Percentiles rank a stretch among this genome's conserved stretches.
phyloP scores from a whole-genome alignment of 192 early-diverging fungal species.

The Rhizophlyctis rosea region DNA sequence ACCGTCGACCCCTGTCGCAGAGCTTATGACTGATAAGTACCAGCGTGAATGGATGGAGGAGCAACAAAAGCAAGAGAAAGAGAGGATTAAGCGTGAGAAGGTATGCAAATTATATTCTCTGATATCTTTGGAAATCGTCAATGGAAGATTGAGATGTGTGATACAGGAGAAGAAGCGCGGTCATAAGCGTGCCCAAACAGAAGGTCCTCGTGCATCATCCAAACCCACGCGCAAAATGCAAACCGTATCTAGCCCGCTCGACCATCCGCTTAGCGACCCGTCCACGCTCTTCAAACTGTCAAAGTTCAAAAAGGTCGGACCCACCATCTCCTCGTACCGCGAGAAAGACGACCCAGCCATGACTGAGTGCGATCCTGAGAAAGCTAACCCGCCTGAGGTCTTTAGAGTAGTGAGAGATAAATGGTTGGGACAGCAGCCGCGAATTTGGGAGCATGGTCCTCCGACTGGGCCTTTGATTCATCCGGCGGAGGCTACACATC shows the following conservation, averaged over 20 bases:
- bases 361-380: background rate
- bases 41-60: conserved; percentile 48
- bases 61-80: conserved; percentile 23
- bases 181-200: conserved; percentile 17
- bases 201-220: conserved; percentile 15
- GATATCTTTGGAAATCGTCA: no score
- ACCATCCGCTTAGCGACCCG: conserved; percentile 26
- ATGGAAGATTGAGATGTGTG: no score
- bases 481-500: background rate
- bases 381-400: background rate
- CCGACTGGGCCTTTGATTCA: background rate
- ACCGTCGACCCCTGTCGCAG: conserved; percentile 54
- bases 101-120: background rate
- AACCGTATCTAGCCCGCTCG: background rate
- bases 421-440: conserved; percentile 25
- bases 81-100: background rate
- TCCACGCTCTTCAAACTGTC: conserved; percentile 50
- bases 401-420: conserved; percentile 24
- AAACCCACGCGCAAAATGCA: no score
- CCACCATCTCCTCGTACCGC: conserved; percentile 35
- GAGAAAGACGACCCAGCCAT: conserved; percentile 16
- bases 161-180: no score
- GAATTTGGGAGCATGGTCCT: conserved; percentile 2
- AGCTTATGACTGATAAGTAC: conserved; percentile 55
- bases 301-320: conserved; percentile 39